phyloP scores from a whole-genome alignment of 164 flowering plant species.

The Platanus orientalis region DNA sequence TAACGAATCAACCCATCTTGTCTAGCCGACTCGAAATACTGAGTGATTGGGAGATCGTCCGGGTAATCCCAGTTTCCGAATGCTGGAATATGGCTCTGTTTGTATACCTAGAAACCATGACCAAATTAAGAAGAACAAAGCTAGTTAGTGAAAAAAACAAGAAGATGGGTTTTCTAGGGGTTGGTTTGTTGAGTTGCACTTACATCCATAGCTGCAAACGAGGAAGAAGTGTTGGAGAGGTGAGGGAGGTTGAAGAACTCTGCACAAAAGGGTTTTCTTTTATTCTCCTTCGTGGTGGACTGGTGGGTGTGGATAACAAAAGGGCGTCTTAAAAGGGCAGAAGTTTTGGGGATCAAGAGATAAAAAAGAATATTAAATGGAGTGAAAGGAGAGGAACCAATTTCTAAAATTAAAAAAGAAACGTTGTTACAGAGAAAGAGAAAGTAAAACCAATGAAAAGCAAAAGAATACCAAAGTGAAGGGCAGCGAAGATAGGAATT shows the following conservation, averaged over 20 bases:
- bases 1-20: slow-evolving; percentile 46
- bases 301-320: not conserved
- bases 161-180: not conserved
- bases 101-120: slow-evolving; percentile 20
- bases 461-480: no score
- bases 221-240: not conserved
- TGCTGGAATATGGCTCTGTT: slow-evolving; percentile 45
- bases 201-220: not conserved
- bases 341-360: not conserved
- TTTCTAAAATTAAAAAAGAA: no score
- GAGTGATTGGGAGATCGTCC: slow-evolving; percentile 52
- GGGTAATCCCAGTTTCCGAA: slow-evolving; percentile 72
- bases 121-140: not conserved
- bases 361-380: not conserved
- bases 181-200: not conserved
- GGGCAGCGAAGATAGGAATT: not conserved
- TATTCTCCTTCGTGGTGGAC: no score
- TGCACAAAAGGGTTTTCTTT: not conserved
- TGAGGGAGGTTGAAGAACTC: not conserved
- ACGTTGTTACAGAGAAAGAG: no score
- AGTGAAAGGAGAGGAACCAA: not conserved
- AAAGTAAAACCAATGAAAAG: no score
- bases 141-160: not conserved
- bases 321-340: not conserved
- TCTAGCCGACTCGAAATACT: slow-evolving; percentile 67